phyloP scores from a whole-genome alignment of 2,329 filamentous ascomycete species.

The Dothistroma septosporum region DNA sequence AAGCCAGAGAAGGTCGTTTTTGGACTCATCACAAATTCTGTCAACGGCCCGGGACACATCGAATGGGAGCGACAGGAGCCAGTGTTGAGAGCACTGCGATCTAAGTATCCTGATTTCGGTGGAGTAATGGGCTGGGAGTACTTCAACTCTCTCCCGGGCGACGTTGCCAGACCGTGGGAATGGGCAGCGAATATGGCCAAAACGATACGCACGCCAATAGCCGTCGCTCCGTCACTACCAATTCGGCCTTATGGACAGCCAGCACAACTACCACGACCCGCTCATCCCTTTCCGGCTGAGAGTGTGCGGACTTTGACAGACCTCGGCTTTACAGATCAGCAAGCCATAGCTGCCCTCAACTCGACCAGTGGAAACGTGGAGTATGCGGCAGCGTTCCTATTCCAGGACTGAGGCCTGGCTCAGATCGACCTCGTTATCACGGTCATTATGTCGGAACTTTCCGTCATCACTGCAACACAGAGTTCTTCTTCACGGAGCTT shows the following conservation, averaged over 20 bases:
- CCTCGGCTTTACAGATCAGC: constrained; percentile 44
- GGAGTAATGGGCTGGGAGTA: constrained; percentile 96
- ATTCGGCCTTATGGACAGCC: constrained; percentile 32
- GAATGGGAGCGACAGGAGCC: constrained; percentile 54
- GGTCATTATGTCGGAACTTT: not conserved
- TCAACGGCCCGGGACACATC: constrained; percentile 59
- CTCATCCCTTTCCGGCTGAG: constrained; percentile 40
- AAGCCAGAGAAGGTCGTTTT: constrained; percentile 68
- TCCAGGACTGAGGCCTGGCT: constrained; percentile 35
- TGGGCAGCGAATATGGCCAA: constrained; percentile 69
- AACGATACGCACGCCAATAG: constrained; percentile 35
- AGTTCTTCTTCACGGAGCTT: constrained; percentile 17
- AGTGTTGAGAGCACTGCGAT: constrained; percentile 55
- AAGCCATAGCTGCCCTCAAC: constrained; percentile 47
- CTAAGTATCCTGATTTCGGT: constrained; percentile 66
- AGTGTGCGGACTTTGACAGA: constrained; percentile 42
- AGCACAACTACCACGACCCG: constrained; percentile 31
- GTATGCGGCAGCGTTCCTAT: constrained; percentile 46
- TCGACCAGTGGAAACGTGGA: constrained; percentile 49
- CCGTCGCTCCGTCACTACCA: constrained; percentile 25
- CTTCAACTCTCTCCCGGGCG: constrained; percentile 73
- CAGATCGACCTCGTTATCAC: not conserved
- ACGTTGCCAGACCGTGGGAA: constrained; percentile 61
- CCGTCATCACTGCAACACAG: constrained; percentile 1
- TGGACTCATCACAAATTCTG: constrained; percentile 74